phyloP scores from a whole-genome alignment of 2,329 filamentous ascomycete species.

The Sporothrix euskadiensis region DNA sequence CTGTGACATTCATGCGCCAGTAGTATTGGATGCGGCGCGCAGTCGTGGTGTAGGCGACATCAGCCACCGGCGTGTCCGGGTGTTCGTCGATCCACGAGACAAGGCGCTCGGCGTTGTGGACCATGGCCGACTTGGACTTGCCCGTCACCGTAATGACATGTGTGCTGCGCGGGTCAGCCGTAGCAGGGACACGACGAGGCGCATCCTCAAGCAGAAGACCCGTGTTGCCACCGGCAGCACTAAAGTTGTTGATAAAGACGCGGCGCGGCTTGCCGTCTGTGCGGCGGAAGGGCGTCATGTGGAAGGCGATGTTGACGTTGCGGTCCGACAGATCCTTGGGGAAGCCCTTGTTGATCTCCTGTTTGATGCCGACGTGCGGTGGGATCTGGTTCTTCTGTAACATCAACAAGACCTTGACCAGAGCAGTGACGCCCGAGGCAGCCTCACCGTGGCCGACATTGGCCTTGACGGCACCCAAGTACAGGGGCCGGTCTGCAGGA shows the following conservation, averaged over 20 bases:
- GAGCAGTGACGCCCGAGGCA: slow-evolving; percentile 61
- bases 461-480: slow-evolving; percentile 63
- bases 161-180: slow-evolving; percentile 53
- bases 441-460: slow-evolving; percentile 66
- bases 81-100: slow-evolving; percentile 55
- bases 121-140: slow-evolving; percentile 57
- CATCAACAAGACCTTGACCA: slow-evolving; percentile 67
- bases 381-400: slow-evolving; percentile 63
- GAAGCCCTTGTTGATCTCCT: slow-evolving; percentile 60
- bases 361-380: slow-evolving; percentile 68
- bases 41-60: slow-evolving; percentile 67
- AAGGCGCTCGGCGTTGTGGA: slow-evolving; percentile 58
- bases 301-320: slow-evolving; percentile 59
- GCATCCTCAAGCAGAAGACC: slow-evolving; percentile 65
- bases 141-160: slow-evolving; percentile 62
- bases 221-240: slow-evolving; percentile 71
- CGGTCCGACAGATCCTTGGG: slow-evolving; percentile 58
- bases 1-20: slow-evolving; percentile 55
- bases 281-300: slow-evolving; percentile 53
- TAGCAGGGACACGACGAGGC: slow-evolving; percentile 42
- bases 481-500: slow-evolving; percentile 54
- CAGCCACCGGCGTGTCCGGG: slow-evolving; percentile 54
- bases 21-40: slow-evolving; percentile 64
- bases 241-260: slow-evolving; percentile 67
- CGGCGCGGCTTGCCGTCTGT: slow-evolving; percentile 49